phyloP scores from a whole-genome alignment of 345 rosid genomes.

The Lenwebbia sp. region DNA sequence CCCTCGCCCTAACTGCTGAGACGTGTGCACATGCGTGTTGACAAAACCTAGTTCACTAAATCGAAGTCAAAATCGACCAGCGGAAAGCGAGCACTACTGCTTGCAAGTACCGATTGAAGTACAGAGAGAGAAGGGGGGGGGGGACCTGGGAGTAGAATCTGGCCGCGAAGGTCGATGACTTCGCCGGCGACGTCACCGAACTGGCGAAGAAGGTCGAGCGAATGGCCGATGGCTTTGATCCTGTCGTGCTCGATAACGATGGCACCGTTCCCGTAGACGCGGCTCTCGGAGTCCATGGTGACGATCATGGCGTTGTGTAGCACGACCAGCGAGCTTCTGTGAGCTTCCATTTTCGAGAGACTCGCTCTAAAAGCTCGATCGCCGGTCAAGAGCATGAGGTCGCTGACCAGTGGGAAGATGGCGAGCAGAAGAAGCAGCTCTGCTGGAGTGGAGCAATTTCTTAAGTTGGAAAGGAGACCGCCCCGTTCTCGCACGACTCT shows the following conservation, averaged over 20 bases:
- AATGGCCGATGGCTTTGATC: constrained; percentile 51
- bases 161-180: constrained; percentile 41
- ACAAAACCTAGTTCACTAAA: constrained; percentile 26
- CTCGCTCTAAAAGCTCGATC: background rate
- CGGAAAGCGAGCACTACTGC: background rate
- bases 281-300: constrained; percentile 37
- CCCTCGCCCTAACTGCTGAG: constrained; percentile 66
- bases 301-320: constrained; percentile 42
- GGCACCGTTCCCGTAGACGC: constrained; percentile 44
- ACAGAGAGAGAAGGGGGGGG: no score
- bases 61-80: background rate
- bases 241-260: constrained; percentile 25
- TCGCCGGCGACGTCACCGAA: constrained; percentile 25
- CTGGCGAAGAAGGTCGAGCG: constrained; percentile 24
- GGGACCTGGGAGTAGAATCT: constrained; percentile 49
- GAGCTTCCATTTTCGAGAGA: background rate
- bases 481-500: no score
- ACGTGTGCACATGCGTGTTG: constrained; percentile 65
- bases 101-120: background rate
- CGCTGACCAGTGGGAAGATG: background rate
- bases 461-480: background rate
- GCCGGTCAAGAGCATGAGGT: background rate
- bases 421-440: background rate
- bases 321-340: background rate
- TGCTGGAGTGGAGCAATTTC: background rate